These are phyloP conservation scores for Cyberlindnera euphorbiiphila DNA, from an alignment of 805 yeast genomes.

Conservation along the genomic window DNA sequence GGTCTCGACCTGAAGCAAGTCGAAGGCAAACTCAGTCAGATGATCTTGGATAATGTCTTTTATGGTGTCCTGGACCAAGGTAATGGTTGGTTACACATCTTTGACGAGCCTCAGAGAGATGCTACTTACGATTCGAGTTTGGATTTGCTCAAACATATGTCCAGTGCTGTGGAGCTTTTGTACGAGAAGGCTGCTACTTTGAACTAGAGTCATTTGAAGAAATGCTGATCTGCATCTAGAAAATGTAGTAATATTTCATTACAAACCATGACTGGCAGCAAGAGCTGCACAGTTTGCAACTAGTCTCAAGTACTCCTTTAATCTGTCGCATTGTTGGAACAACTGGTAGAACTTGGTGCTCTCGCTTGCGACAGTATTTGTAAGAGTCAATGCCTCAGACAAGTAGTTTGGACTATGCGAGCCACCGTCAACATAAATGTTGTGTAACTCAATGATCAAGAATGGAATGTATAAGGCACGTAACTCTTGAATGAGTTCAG, in stretches of 20 bases:
- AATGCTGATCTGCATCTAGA: too few relatives aligned
- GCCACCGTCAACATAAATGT: constrained; percentile 45
- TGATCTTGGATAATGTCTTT: constrained; percentile 94
- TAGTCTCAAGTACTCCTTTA: constrained; percentile 48
- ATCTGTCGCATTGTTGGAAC: constrained; percentile 53
- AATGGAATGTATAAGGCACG: constrained; percentile 72
- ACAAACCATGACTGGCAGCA: constrained; percentile 42
- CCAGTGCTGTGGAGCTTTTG: constrained; percentile 81
- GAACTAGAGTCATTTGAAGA: too few relatives aligned
- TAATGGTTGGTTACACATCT: constrained; percentile 92
- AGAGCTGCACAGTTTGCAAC: constrained; percentile 57
- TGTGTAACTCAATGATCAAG: constrained; percentile 62
- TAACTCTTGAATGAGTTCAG: constrained; percentile 44
- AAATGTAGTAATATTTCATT: too few relatives aligned
- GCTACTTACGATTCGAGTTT: constrained; percentile 84
- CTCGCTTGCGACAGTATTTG: constrained; percentile 67
- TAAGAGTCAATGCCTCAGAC: constrained; percentile 52
- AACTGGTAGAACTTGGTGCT: constrained; percentile 54
- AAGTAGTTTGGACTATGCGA: constrained; percentile 36
- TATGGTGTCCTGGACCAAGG: constrained; percentile 98
- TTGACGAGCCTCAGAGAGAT: constrained; percentile 84
- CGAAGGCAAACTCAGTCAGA: constrained; percentile 91
- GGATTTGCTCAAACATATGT: constrained; percentile 82
- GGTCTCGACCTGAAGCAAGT: constrained; percentile 85
- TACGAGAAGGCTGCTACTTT: constrained; percentile 90